Evolutionary conservation across 345 rosid genomes (phyloP), one percentile per base, ranked within the genome.

Genomic region (Lepidium aucheri): DNA sequence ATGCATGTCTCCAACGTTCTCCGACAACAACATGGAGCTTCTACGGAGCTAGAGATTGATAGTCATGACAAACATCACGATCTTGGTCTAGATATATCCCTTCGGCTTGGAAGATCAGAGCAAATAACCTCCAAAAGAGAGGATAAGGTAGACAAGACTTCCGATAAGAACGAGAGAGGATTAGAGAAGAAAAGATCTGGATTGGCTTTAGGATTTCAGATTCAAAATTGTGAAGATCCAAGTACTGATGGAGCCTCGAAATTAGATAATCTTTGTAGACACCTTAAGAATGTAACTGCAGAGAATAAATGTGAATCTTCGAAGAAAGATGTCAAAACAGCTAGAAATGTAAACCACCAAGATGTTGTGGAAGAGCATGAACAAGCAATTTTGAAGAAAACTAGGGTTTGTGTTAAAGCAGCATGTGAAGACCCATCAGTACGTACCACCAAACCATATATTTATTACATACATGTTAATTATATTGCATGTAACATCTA

Each of bases 391-490:
- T 56, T 65, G 53, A 91, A 88, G 76, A 91, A 85, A 77, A 80
- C 86, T 71, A 85, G 96, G 79, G 97, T 91, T 78, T 91, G 82
- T 67, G 86, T 91, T 18, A 80, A 86, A 85, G 89, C 91, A 49
- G 65, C 88, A 80, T 91, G 96, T 60, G 90, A 91, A 56, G 81
- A 85, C 34, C 82, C 88, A 39, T 84, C 88, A 69, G 97, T 88
- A 61, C 32, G 69, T 60, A 43, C 18, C 33, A 36, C 39, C 39
- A 63, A 62, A 8, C 41, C 5, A 71, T 36, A 32, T 18, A 46
- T 11, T 43, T 18, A 46, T 11, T 43, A 24, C 26, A 46, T 36
- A 8, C 9, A 49, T 57, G 7, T 59, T 26, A 0, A 49, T 10
- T 44, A 1, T 20, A 16, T 18, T 22, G 43, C 14, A 63, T 46